phyloP scores from a whole-genome alignment of 805 yeast genomes.

The Lipomyces oligophaga region DNA sequence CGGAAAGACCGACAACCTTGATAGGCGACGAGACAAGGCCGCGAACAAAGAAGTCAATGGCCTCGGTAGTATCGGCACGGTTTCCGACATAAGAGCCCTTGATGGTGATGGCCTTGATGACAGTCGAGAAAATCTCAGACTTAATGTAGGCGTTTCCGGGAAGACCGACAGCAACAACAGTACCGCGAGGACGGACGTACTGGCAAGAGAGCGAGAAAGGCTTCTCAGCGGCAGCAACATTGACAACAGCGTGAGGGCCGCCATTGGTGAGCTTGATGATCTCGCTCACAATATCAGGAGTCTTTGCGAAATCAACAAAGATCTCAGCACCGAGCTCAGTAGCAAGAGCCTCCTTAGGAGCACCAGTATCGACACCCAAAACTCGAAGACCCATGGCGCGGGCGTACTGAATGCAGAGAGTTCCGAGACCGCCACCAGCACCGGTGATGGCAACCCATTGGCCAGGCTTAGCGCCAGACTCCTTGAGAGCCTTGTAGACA shows the following conservation, averaged over 20 bases:
- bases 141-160: slow-evolving; percentile 75
- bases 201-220: slow-evolving; percentile 61
- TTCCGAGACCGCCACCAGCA: slow-evolving; percentile 78
- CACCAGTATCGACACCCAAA: slow-evolving; percentile 69
- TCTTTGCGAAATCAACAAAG: slow-evolving; percentile 56
- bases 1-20: slow-evolving; percentile 70
- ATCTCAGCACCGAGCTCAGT: slow-evolving; percentile 62
- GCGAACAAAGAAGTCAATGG: slow-evolving; percentile 67
- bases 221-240: slow-evolving; percentile 67
- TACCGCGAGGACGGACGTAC: slow-evolving; percentile 63
- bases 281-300: slow-evolving; percentile 53
- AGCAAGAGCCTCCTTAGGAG: slow-evolving; percentile 53
- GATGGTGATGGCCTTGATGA: slow-evolving; percentile 66
- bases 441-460: slow-evolving; percentile 76
- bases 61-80: slow-evolving; percentile 82
- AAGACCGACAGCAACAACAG: slow-evolving; percentile 68
- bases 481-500: slow-evolving; percentile 84
- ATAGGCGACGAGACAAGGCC: slow-evolving; percentile 72
- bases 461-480: slow-evolving; percentile 65
- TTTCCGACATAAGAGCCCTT: slow-evolving; percentile 85
- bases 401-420: slow-evolving; percentile 71
- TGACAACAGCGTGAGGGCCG: slow-evolving; percentile 73
- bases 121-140: slow-evolving; percentile 68
- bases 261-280: slow-evolving; percentile 59
- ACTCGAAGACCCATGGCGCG: slow-evolving; percentile 73